phyloP scores from a whole-genome alignment of 2,329 filamentous ascomycete genomes.

The Sporothrix protearum region DNA sequence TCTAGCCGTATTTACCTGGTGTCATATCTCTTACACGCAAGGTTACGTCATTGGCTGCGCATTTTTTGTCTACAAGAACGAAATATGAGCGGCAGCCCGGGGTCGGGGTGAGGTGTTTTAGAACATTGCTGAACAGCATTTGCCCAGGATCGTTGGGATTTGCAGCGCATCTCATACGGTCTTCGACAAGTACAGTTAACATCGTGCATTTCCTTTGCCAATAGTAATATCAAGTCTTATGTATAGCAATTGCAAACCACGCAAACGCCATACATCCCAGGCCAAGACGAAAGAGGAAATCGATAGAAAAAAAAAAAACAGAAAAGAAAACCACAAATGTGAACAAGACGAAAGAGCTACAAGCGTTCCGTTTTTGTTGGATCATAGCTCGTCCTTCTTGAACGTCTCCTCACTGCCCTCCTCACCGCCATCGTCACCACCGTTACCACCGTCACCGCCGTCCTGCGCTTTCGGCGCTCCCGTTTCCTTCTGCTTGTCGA shows the following conservation, averaged over 20 bases:
- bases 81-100: background rate
- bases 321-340: background rate
- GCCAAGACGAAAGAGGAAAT: background rate
- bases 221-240: background rate
- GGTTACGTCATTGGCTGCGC: conserved; percentile 16
- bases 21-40: conserved; percentile 7
- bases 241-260: background rate
- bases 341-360: background rate
- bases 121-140: background rate
- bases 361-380: background rate
- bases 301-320: background rate
- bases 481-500: background rate
- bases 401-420: conserved; percentile 47
- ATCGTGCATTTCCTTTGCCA: background rate
- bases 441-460: background rate
- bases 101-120: conserved; percentile 1
- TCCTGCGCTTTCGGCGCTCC: background rate
- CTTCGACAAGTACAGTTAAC: background rate
- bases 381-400: conserved; percentile 51
- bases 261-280: background rate
- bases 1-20: conserved; percentile 2
- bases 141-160: background rate
- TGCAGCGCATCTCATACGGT: background rate
- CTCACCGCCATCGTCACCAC: conserved; percentile 18
- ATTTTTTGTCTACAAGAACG: background rate